Base-by-base conservation (phyloP, 176 grass and related monocot genomes). In the Bonia amplexicaulis region DNA sequence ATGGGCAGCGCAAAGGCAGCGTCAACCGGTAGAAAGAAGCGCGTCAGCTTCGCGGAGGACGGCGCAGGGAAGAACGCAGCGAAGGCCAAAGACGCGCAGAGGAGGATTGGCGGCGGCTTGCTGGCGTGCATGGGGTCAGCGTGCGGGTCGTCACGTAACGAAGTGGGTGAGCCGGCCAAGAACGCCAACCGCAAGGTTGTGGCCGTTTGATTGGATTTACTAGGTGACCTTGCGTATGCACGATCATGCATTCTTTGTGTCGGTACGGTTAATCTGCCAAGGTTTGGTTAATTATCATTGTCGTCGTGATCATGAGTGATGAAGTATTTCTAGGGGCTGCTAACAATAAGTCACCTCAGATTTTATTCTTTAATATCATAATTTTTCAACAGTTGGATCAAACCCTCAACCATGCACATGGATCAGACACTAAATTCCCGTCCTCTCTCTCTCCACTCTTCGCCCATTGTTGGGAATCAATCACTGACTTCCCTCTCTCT, bases 81-180 rank as follows among this genome's bases (percentile, higher is more conserved):
- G 12, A 61, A 62, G 42, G 14, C 52, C 45, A 15, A 10, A 1
- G 45, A 20, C 0, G 66, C 55, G 57, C 83, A 65, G 79, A 62
- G 41, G 35, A 81, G 52, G 79, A 90, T 73, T 8, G 80, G 79
- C 40, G 88, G 88, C 11, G 88, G 88, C 65, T 73, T 90, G 84
- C 46, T 90, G 20, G 84, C 84, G 39, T 90, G 88, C 79, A 90
- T 90, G 42, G 54, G 54, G 26, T 90, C 71, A 25, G 44, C 42
- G 33, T 90, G 79, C 16, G 79, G 84, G 48, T 19, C 51, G 45
- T 66, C 88, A 6, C 31, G 31, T 33, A 33, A 33, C 31, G 31
- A 33, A 33, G 31, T 78, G 22, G 78, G 66, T 37, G 79, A 86
- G 55, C 88, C 84, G 64, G 66, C 66, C 26, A 86, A 64, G 79